Evolutionary conservation across 441 rosid genomes (phyloP), one percentile per base, ranked within the genome.

Genomic region (Euphorbia celastroides): DNA sequence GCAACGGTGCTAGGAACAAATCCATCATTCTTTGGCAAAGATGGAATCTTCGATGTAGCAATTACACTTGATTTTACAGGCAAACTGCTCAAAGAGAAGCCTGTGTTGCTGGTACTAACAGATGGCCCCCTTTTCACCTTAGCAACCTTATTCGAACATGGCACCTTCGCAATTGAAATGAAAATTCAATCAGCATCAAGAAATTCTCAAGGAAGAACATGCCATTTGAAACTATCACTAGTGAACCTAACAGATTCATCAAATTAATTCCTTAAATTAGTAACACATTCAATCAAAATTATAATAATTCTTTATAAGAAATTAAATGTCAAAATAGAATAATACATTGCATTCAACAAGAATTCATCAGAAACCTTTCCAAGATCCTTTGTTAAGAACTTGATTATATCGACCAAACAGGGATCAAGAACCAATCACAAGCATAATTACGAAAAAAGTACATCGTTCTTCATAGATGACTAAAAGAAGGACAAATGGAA

Each of bases 111-210:
- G 34, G 46, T 57, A 68, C 78, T n/a, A n/a, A n/a, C 48, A 42
- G 48, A 42, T 11, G 48, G 48, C 17, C 48, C 48, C 48, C 5
- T 42, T 42, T 42, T 13, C 16, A 42, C 48, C 48, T 42, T 85
- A 9, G 84, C 82, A 69, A 88, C 22, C 72, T 88, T 88, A 44
- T 80, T 82, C 3, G 87, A 75, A 57, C 78, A 77, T 41, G 81
- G 81, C 62, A 76, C 88, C 96, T 88, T 72, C 54, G 75, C 20
- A 58, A 58, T 58, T 58, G 17, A 69, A 36, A 5, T 27, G 20
- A 46, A 57, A 71, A 62, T 50, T 62, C 14, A 30, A n/a, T 65
- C 25, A 54, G 69, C 14, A 68, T 57, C 31, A 59, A 44, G 54
- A 7, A 27, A 17, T 34, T 28, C 19, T 61, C 42, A 46, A 5